phyloP scores from a whole-genome alignment of 2,329 filamentous ascomycete genomes.

The Hymenoscyphus repandus region DNA sequence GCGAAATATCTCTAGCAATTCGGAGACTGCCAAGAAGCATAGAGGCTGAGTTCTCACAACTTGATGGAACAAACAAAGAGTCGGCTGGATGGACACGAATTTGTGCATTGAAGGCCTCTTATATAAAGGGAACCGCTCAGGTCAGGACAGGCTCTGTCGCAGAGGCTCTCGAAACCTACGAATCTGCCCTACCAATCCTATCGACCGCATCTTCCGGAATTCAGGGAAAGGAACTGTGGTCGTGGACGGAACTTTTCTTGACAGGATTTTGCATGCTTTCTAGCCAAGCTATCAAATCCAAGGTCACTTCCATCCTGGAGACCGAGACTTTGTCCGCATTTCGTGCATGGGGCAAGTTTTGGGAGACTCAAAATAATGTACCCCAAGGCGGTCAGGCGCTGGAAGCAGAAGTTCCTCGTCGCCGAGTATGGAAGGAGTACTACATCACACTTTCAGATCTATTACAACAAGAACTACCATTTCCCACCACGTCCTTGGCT shows the following conservation, averaged over 20 bases:
- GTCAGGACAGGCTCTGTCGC: constrained; percentile 42
- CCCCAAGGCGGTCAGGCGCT: constrained; percentile 52
- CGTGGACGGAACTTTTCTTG: constrained; percentile 75
- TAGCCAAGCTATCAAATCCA: constrained; percentile 51
- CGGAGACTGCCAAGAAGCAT: constrained; percentile 59
- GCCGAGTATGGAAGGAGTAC: constrained; percentile 79
- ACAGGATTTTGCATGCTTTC: constrained; percentile 70
- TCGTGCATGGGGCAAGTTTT: constrained; percentile 66
- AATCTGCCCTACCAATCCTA: constrained; percentile 60
- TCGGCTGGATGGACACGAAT: constrained; percentile 74
- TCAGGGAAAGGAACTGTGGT: constrained; percentile 60
- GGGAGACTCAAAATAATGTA: constrained; percentile 43
- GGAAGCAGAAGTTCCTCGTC: constrained; percentile 53
- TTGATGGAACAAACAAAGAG: constrained; percentile 45
- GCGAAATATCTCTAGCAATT: constrained; percentile 60
- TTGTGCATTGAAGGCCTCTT: constrained; percentile 73
- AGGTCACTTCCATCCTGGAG: constrained; percentile 46
- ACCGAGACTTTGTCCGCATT: constrained; percentile 51
- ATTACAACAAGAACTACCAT: constrained; percentile 60
- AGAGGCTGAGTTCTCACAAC: constrained; percentile 46
- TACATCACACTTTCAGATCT: constrained; percentile 75
- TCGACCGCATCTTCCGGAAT: constrained; percentile 46
- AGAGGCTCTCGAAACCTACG: constrained; percentile 63
- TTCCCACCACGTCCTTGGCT: constrained; percentile 41
- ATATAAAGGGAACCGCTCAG: constrained; percentile 65